Evolutionary conservation across 2,329 filamentous ascomycete genomes (phyloP), one percentile per base, ranked within the genome.

Genomic region (Amauroascus niger): DNA sequence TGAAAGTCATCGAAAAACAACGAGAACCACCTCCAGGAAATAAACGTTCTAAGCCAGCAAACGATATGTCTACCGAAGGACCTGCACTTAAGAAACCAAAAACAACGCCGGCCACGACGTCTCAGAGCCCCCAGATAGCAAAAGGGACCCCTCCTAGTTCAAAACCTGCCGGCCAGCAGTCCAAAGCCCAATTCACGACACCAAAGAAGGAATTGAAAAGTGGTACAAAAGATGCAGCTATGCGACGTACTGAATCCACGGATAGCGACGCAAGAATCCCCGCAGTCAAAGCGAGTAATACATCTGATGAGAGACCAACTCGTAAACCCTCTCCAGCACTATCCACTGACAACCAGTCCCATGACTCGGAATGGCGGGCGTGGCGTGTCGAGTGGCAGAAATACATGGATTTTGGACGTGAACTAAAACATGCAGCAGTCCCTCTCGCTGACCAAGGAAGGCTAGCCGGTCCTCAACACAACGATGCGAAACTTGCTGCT

Each of bases 401-500:
- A 57, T 73, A 70, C 52, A 65, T 66, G 22, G 65, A 64, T n/a
- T 57, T 75, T 28, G 74, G 72, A 13, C 68, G 71, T 45, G 67
- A 71, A 33, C 58, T 76, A 22, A 76, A 76, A 59, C 72, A 75
- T 62, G 68, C 70, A 11, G 71, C 71, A 13, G 64, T 69, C 32
- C 64, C 68, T 52, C 63, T 67, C 51, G 65, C 64, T n/a, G 52
- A 54, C 32, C 55, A 62, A 20, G 68, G 64, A 58, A 64, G 54
- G 28, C 44, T 37, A 20, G 46, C 51, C 14, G 47, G 32, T 35
- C 63, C 67, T 22, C 58, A 46, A 22, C 47, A 48, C 9, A 53
- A 55, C 18, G 67, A 68, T 47, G 66, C 67, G 48, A 72, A 71
- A 54, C 60, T 69, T 30, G 67, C 69, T 26, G 68, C 66, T 14